phyloP scores from a whole-genome alignment of 1,284 basidiomycete species.

The Cryptococcus maquisensis region DNA sequence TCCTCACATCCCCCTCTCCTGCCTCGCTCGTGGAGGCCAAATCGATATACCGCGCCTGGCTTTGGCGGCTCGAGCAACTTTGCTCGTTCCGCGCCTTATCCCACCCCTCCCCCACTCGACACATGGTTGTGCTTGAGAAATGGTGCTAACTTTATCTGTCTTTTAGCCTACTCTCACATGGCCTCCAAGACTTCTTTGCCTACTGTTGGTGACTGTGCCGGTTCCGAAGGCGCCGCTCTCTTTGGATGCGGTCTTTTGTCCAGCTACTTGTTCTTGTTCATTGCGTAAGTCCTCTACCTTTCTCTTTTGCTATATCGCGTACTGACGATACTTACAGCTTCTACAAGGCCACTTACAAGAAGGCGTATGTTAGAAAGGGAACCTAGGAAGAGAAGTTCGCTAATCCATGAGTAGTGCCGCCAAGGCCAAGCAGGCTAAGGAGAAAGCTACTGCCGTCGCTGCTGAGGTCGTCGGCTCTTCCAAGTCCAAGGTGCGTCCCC shows the following conservation, averaged over 20 bases:
- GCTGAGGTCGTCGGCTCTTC: slow-evolving; percentile 27
- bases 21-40: neutral
- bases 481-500: slow-evolving; percentile 28
- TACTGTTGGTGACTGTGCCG: slow-evolving; percentile 73
- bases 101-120: neutral
- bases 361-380: slow-evolving; percentile 30
- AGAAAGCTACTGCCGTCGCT: slow-evolving; percentile 19
- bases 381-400: no score
- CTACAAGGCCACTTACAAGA: slow-evolving; percentile 51
- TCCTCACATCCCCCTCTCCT: neutral
- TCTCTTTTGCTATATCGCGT: neutral
- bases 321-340: slow-evolving; percentile 30
- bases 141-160: slow-evolving; percentile 9
- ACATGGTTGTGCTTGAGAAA: slow-evolving; percentile 16
- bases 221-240: slow-evolving; percentile 78
- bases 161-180: slow-evolving; percentile 72
- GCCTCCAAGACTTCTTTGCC: slow-evolving; percentile 68
- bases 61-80: neutral
- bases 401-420: slow-evolving; percentile 14
- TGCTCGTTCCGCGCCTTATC: neutral
- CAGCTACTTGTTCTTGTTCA: slow-evolving; percentile 84
- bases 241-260: slow-evolving; percentile 85
- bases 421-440: slow-evolving; percentile 27
- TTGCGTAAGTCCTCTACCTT: slow-evolving; percentile 50
- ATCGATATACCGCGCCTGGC: neutral